Evolutionary conservation across 2,329 filamentous ascomycete species (phyloP), one percentile per base, ranked within the genome.

Genomic region (Trichoderma aggressivum): DNA sequence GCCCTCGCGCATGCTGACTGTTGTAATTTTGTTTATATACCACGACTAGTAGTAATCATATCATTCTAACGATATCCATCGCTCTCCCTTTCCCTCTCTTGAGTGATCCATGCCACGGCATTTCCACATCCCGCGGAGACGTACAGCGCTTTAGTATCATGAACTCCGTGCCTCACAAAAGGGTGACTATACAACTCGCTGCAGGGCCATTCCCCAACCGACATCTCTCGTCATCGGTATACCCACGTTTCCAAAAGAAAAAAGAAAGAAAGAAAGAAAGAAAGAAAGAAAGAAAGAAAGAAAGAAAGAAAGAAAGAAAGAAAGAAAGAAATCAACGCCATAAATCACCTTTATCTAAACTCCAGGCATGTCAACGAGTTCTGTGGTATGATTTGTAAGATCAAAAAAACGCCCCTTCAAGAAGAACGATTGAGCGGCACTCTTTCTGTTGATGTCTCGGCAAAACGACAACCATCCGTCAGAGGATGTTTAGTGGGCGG

Each of bases 401-500:
- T 24, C 32, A 21, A 43, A 30, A 14, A 24, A 62, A 34, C n/a
- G 16, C 24, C 30, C 32, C 11, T 63, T 18, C n/a, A 65, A 36
- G 32, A 26, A 28, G 16, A 34, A 43, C 24, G 7, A 5, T 1
- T 53, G 47, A 14, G 11, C 7, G 47, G 47, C 47, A 53, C 21
- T 53, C 47, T 53, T 53, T 53, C 10, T 53, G 47, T 5, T 24
- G 18, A 12, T 50, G 34, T 30, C 7, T 39, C 14, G 11, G 30
- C 18, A 3, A 43, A 55, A 53, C 14, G 32, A 53, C 26, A 24
- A 12, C 26, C 1, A 21, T 61, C 16, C 10, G 53, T 32, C n/a
- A 26, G 43, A 47, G 16, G 72, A 72, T 75, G 75, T 12, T 55
- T 81, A 93, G 82, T 92, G 89, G 70, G 86, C 47, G 86, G 70